phyloP scores from a whole-genome alignment of 2,329 filamentous ascomycete genomes.

The Colletotrichum tanaceti region DNA sequence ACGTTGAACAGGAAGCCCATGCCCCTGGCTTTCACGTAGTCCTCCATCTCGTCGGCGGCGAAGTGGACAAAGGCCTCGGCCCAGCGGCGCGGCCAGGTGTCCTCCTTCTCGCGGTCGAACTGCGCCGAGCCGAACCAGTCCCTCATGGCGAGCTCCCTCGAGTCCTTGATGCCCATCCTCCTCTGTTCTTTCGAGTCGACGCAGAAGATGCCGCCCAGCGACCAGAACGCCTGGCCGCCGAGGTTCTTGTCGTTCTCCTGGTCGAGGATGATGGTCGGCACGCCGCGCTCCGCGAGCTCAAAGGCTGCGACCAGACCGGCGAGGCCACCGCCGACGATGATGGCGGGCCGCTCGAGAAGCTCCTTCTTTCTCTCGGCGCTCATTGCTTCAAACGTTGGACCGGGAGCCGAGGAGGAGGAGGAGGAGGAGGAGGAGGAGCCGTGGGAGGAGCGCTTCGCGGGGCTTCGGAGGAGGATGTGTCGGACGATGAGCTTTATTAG shows the following conservation, averaged over 20 bases:
- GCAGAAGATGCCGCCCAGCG: conserved; percentile 70
- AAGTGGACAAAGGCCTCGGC: conserved; percentile 74
- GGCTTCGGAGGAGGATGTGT: conserved; percentile 36
- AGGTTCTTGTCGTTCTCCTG: conserved; percentile 68
- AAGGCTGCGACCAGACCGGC: conserved; percentile 70
- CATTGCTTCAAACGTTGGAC: conserved; percentile 34
- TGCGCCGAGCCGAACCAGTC: conserved; percentile 69
- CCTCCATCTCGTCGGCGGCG: conserved; percentile 68
- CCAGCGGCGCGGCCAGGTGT: conserved; percentile 70
- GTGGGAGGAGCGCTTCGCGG: conserved; percentile 31
- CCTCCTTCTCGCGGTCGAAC: conserved; percentile 68
- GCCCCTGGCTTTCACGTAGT: conserved; percentile 65
- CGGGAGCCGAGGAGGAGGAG: conserved; percentile 27
- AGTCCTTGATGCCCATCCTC: conserved; percentile 68
- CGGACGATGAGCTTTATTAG: conserved; percentile 37
- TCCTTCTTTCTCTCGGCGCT: conserved; percentile 17
- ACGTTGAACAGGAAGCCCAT: conserved; percentile 65
- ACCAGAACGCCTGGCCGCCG: conserved; percentile 74
- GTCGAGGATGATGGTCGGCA: conserved; percentile 66
- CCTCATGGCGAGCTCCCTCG: conserved; percentile 65
- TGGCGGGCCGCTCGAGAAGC: conserved; percentile 54
- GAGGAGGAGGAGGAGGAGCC: conserved; percentile 34
- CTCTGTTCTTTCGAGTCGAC: conserved; percentile 69
- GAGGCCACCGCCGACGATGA: conserved; percentile 68
- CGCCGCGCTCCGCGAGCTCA: conserved; percentile 62